A percentile compares a stretch with the other conserved stretches of the same genome.
These are phyloP conservation scores for Chaetothyriales sp. DNA, from an alignment of 2,329 filamentous ascomycete genomes.

Conservation along the genomic window DNA sequence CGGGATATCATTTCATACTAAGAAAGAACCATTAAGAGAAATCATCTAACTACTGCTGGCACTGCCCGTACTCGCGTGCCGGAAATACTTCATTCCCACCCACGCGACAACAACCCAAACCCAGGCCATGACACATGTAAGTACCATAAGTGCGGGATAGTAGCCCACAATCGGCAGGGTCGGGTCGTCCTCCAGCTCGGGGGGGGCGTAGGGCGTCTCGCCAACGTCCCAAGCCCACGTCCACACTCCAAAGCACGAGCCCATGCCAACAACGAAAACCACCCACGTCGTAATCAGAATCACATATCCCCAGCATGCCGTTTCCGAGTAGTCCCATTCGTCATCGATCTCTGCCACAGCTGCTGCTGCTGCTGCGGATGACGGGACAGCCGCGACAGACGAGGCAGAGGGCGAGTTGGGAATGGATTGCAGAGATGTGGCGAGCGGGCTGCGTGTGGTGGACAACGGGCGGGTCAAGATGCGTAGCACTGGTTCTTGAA, in stretches of 20 bases:
- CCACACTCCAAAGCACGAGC: slow-evolving; percentile 87
- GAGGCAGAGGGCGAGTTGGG: slow-evolving; percentile 8
- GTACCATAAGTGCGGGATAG: slow-evolving; percentile 83
- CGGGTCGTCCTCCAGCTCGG: slow-evolving; percentile 85
- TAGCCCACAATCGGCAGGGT: slow-evolving; percentile 93
- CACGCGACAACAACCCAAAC: slow-evolving; percentile 96
- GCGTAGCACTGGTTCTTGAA: slow-evolving; percentile 24
- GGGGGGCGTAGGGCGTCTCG: slow-evolving; percentile 85
- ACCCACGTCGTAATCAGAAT: slow-evolving; percentile 83
- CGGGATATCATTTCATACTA: neutral
- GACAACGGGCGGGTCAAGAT: slow-evolving; percentile 6
- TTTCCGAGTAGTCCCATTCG: slow-evolving; percentile 85
- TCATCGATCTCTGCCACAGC: slow-evolving; percentile 21
- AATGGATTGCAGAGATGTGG: slow-evolving; percentile 24
- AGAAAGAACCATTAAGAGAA: slow-evolving; percentile 40
- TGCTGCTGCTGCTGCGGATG: slow-evolving; percentile 11
- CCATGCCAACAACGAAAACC: slow-evolving; percentile 93
- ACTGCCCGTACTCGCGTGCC: slow-evolving; percentile 47
- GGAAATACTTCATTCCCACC: slow-evolving; percentile 99
- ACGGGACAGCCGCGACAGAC: neutral
- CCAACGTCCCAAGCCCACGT: slow-evolving; percentile 96
- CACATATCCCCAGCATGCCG: slow-evolving; percentile 96
- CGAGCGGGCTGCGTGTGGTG: slow-evolving; percentile 26
- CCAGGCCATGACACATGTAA: slow-evolving; percentile 95
- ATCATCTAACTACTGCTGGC: neutral